These are phyloP conservation scores for Rhodofomes roseus DNA, from an alignment of 1,284 basidiomycete species.

Conservation along the genomic window DNA sequence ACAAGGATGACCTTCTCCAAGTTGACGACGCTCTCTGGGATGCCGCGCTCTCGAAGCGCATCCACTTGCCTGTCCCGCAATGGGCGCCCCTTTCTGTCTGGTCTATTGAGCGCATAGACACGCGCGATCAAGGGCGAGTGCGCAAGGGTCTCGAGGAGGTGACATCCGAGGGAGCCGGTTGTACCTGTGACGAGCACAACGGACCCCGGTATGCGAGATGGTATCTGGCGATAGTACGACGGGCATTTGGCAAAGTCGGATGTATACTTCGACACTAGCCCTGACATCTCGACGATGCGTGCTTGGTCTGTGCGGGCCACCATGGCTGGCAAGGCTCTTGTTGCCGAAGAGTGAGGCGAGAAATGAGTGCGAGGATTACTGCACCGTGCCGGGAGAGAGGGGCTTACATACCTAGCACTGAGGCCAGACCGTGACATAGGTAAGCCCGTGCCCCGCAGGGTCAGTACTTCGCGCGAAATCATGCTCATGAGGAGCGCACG, in stretches of 20 bases:
- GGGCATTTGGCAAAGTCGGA: not conserved
- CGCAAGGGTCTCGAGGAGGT: conserved; percentile 13
- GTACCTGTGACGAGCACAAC: conserved; percentile 16
- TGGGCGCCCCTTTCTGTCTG: not conserved
- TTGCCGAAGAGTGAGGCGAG: too few species aligned
- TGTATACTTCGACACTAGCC: too few species aligned
- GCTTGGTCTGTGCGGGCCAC: not conserved
- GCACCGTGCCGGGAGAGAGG: too few species aligned
- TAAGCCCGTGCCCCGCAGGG: too few species aligned
- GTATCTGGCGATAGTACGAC: not conserved
- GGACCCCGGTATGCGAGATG: not conserved
- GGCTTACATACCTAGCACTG: too few species aligned
- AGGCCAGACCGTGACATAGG: too few species aligned
- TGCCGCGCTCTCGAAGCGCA: not conserved
- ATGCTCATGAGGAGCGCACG: too few species aligned
- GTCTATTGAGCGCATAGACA: conserved; percentile 10
- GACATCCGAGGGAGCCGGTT: conserved; percentile 13
- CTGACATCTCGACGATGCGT: not conserved
- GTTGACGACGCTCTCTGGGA: not conserved
- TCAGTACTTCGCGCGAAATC: too few species aligned
- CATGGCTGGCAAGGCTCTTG: not conserved
- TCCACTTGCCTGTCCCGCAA: not conserved
- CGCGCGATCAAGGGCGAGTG: conserved; percentile 5
- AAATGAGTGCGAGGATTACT: too few species aligned
- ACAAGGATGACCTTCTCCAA: not conserved